phyloP scores from a whole-genome alignment of 1,139 yeast species.

The Kodamaea derodonti region DNA sequence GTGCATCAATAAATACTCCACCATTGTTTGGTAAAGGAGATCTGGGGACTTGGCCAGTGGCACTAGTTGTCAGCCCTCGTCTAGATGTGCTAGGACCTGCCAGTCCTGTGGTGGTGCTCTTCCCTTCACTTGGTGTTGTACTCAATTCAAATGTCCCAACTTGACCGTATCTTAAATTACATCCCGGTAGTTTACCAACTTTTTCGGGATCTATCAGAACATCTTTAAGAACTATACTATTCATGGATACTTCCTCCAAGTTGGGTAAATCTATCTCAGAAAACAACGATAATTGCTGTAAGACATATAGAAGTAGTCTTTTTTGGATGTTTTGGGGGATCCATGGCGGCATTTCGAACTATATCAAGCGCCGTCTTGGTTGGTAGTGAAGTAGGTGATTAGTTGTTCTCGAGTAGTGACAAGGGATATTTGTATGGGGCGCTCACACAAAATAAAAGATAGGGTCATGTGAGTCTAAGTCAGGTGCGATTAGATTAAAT shows the following conservation, averaged over 20 bases:
- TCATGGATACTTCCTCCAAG: slow-evolving; percentile 67
- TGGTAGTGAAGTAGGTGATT: too few relatives aligned
- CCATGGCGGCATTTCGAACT: slow-evolving; percentile 55
- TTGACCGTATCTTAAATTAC: slow-evolving; percentile 60
- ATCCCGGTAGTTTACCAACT: slow-evolving; percentile 60
- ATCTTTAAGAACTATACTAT: slow-evolving; percentile 53
- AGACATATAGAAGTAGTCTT: slow-evolving; percentile 70
- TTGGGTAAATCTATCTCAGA: slow-evolving; percentile 80
- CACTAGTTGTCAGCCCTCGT: background rate
- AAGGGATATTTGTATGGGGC: too few relatives aligned
- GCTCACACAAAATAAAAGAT: too few relatives aligned
- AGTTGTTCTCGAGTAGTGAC: too few relatives aligned
- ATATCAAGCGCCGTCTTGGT: too few relatives aligned
- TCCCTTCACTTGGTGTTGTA: slow-evolving; percentile 3
- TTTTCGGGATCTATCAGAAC: slow-evolving; percentile 72
- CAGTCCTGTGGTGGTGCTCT: background rate
- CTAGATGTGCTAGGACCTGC: background rate
- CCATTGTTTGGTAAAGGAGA: slow-evolving; percentile 25
- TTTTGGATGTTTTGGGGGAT: slow-evolving; percentile 81
- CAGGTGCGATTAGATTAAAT: too few relatives aligned
- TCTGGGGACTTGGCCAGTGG: background rate
- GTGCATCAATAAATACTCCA: slow-evolving; percentile 65
- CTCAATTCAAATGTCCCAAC: slow-evolving; percentile 48
- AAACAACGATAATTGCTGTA: slow-evolving; percentile 79
- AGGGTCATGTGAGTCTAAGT: too few relatives aligned